Percentiles rank a stretch among this genome's conserved stretches.
These are phyloP conservation scores for Globisporangium alternatum DNA, from an alignment of 352 stramenopile species.

Conservation along the genomic window DNA sequence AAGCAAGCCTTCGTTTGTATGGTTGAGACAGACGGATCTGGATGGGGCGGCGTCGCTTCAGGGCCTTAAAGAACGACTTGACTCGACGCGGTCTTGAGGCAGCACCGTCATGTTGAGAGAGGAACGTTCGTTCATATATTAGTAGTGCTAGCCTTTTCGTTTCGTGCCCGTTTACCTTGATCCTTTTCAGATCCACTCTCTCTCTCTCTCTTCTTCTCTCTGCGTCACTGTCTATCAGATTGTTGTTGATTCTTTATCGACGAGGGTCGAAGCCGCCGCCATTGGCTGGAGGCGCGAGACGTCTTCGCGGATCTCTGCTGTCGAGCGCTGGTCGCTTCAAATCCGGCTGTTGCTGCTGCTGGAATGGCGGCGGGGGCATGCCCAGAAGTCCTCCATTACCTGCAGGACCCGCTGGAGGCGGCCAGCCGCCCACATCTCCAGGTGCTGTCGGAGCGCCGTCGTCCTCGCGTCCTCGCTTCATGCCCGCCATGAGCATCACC, in stretches of 20 bases:
- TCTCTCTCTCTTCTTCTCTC: neutral
- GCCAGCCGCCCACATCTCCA: conserved; percentile 7
- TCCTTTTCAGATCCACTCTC: neutral
- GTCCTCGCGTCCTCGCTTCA: conserved; percentile 18
- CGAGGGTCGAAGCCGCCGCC: conserved; percentile 4
- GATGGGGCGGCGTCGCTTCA: neutral
- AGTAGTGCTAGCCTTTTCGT: too few species aligned
- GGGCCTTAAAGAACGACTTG: neutral
- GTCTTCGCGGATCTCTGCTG: conserved; percentile 14
- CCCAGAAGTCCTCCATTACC: conserved; percentile 1
- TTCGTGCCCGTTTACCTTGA: too few species aligned
- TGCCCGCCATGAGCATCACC: conserved; percentile 17
- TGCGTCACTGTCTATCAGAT: neutral
- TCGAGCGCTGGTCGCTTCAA: conserved; percentile 14
- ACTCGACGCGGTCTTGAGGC: too few species aligned
- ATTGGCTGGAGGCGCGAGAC: conserved; percentile 5
- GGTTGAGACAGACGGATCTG: neutral
- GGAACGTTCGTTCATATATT: too few species aligned
- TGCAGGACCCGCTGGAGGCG: conserved; percentile 9
- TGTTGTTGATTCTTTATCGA: neutral
- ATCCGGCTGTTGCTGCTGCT: conserved; percentile 14
- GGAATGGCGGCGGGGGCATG: conserved; percentile 6
- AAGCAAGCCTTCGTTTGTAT: neutral
- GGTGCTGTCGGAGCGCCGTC: neutral
- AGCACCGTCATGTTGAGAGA: too few species aligned